Evolutionary conservation across 129 eudicot species (phyloP).

Genomic region (Solidago caesia): DNA sequence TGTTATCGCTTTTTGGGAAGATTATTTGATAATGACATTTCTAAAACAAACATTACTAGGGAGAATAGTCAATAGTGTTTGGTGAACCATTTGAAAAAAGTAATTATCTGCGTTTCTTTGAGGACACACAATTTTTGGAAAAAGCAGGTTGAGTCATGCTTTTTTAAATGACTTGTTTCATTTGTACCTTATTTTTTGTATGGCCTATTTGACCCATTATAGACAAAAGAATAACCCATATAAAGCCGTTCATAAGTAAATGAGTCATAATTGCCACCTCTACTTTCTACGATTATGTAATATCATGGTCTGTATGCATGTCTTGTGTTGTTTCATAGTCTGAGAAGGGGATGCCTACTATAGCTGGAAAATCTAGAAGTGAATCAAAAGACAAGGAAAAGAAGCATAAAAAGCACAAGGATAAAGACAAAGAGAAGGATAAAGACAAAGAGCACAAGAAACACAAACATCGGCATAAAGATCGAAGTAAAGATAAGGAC

Average conservation of each 20-base stretch:
- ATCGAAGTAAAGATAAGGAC: conserved; percentile 37
- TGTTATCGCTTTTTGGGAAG: no score
- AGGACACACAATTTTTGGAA: no score
- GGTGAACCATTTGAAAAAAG: no score
- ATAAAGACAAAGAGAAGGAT: conserved; percentile 33
- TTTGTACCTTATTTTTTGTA: not conserved
- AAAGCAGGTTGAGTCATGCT: no score
- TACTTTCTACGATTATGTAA: not conserved
- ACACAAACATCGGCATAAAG: conserved; percentile 48
- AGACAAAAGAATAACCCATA: not conserved
- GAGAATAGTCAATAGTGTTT: no score
- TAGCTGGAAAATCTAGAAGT: conserved; percentile 36
- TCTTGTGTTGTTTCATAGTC: conserved; percentile 30
- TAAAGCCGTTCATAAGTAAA: not conserved
- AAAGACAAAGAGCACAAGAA: conserved; percentile 42
- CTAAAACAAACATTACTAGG: no score
- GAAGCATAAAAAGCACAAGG: conserved; percentile 50
- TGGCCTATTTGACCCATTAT: conserved; percentile 7
- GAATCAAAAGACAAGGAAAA: conserved; percentile 46
- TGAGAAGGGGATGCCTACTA: conserved; percentile 53
- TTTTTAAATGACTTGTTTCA: not conserved
- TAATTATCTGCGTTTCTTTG: no score
- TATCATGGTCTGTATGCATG: not conserved
- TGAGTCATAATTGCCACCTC: not conserved
- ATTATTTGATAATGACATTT: no score